Conservation (phyloP, 106 monocot genomes). For the Apostasia ramifera region DNA sequence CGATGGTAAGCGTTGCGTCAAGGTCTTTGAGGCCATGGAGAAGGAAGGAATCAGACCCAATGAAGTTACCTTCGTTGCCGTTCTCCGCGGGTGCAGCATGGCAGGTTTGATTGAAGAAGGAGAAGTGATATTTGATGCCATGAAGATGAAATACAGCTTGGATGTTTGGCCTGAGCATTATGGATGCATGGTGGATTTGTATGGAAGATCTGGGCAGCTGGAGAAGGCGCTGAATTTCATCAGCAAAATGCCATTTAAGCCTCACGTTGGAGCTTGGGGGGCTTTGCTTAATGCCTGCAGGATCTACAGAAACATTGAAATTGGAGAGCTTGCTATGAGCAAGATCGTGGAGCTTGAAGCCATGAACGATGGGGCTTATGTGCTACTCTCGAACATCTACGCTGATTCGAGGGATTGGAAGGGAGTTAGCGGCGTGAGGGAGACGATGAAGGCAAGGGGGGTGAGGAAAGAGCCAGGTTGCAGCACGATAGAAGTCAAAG, state of each 20-base stretch:
- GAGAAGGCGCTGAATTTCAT: conserved; percentile 52
- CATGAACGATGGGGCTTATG: conserved; percentile 65
- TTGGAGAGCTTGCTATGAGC: conserved; percentile 39
- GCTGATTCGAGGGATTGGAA: conserved; percentile 63
- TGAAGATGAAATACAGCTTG: conserved; percentile 35
- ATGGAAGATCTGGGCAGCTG: conserved; percentile 53
- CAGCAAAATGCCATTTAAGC: conserved; percentile 47
- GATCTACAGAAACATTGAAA: conserved; percentile 31
- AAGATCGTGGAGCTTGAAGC: conserved; percentile 47
- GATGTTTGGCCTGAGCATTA: conserved; percentile 62
- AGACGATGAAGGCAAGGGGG: conserved; percentile 57
- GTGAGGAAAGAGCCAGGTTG: conserved; percentile 76
- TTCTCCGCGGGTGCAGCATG: conserved; percentile 54
- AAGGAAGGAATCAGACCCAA: conserved; percentile 32
- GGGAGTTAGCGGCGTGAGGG: conserved; percentile 42
- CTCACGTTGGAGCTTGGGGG: conserved; percentile 60
- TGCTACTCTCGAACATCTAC: conserved; percentile 73
- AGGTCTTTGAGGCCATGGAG: conserved; percentile 53
- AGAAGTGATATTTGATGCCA: conserved; percentile 24
- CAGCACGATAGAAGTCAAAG: conserved; percentile 58
- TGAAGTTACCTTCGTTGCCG: conserved; percentile 51
- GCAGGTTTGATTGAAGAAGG: conserved; percentile 51
- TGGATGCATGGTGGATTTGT: conserved; percentile 73
- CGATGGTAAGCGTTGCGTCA: conserved; percentile 29
- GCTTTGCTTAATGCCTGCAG: conserved; percentile 62